A percentile compares a stretch with the other conserved stretches of the same genome.
These are phyloP conservation scores for Thelonectria blattea DNA, from an alignment of 2,329 filamentous ascomycete species.

Conservation along the genomic window DNA sequence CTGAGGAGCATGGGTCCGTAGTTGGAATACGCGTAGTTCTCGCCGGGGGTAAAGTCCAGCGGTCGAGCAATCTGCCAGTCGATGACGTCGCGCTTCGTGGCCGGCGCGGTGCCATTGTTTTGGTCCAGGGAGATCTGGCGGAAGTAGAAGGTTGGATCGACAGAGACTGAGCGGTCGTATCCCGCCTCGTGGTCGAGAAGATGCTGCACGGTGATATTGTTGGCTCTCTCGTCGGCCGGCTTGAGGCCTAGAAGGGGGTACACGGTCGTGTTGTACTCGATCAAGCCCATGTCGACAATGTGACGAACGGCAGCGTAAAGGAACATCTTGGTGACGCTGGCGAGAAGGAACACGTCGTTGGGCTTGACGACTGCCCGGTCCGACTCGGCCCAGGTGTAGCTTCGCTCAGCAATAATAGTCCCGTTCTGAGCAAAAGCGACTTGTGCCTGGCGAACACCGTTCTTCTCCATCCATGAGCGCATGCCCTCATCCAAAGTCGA, in stretches of 20 bases:
- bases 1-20: constrained; percentile 25
- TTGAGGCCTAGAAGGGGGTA: constrained; percentile 25
- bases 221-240: constrained; percentile 14
- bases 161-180: constrained; percentile 10
- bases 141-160: constrained; percentile 22
- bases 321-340: constrained; percentile 29
- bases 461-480: constrained; percentile 21
- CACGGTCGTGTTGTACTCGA: constrained; percentile 16
- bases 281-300: not conserved
- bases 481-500: constrained; percentile 13
- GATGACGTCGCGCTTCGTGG: constrained; percentile 26
- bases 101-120: constrained; percentile 16
- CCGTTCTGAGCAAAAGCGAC: constrained; percentile 14
- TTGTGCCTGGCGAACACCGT: constrained; percentile 29
- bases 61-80: constrained; percentile 22
- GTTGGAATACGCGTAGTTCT: constrained; percentile 22
- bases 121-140: constrained; percentile 16
- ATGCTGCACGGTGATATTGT: constrained; percentile 23
- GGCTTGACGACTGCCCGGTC: constrained; percentile 19
- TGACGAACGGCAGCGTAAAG: constrained; percentile 20
- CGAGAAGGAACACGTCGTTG: constrained; percentile 25
- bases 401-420: constrained; percentile 9
- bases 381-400: constrained; percentile 29
- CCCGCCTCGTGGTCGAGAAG: constrained; percentile 25
- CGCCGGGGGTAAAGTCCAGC: constrained; percentile 23